Evolutionary conservation across 2,329 filamentous ascomycete genomes (phyloP), one percentile per base, ranked within the genome.

Genomic region (Diaporthe ilicicola): DNA sequence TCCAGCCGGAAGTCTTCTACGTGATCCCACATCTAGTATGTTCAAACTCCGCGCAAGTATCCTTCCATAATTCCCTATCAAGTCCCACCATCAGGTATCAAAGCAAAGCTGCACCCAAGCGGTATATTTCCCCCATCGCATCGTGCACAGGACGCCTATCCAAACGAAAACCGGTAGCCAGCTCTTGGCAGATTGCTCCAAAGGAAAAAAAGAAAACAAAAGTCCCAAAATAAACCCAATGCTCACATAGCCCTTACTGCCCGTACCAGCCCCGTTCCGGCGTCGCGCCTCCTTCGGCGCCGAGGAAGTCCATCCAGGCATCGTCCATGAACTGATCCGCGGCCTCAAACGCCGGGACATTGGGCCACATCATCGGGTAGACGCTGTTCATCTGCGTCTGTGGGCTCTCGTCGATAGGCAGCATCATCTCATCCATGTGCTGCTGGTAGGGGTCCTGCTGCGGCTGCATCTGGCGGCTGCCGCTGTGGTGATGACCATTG

Each of bases 281-380:
- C 24, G 64, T 66, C 69, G 10, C 72, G 66, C 50, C 72, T 15
- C 70, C 72, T 34, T 72, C 72, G 22, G 66, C 55, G 4, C 74
- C 72, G 27, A 81, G 72, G 64, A 82, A 82, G 53, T 81, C 78
- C 76, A 82, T 78, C 81, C 80, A 82, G 0, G 77, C 76, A 55
- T 82, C 79, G 42, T 82, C 79, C 79, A 82, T 82, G 4, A 80
- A 77, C 29, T 81, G 77, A 54, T 83, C 79, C 6, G 77, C 79
- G 13, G 78, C 80, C 71, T 82, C 80, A 42, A 81, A 72, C 0
- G 79, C 76, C 34, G 79, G 78, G 13, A 80, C 77, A 53, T 82
- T 83, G 4, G 82, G 84, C 83, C 84, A 85, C 83, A 85, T 84
- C 82, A 84, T 83, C 22, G 78, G 77, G 62, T 84, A 81, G 1